Base-by-base conservation (phyloP, 2,329 filamentous ascomycete genomes). In the Fonsecaea pugnacius region DNA sequence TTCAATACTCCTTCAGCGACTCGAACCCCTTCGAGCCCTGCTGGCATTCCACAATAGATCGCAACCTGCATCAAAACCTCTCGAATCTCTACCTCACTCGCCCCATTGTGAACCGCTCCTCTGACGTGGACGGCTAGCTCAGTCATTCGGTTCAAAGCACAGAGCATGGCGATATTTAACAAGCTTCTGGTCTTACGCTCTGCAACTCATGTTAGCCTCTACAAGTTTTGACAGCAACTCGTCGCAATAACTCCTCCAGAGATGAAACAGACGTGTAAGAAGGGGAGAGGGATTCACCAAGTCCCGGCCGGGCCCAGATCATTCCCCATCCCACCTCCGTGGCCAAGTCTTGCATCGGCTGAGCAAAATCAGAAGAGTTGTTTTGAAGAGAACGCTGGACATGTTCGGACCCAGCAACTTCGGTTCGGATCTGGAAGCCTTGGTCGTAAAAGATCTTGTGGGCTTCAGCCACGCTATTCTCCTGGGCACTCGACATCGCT, bases 251-350 rank as follows among this genome's bases (percentile, higher is more conserved):
- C 43, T 27, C 43, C 10, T 27, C 21, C 21, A 48, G 10, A 27
- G 4, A 48, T 48, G 43, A 48, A 48, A 48, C 43, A 48, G 43
- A 24, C 21, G 24, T 14, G 43, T 48, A 48, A 5, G 43, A 48
- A 48, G 21, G 43, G 43, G 43, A 48, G 21, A 48, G n/a, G 21
- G 43, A 48, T 48, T 48, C 43, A 48, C 84, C 82, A 8, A 89
- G 80, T 0, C 87, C 87, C 0, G 85, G 86, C 7, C 87, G 82
- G 3, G 84, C 84, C 87, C 87, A 90, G 30, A 84, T 82, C 64
- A 82, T 82, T 14, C 86, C 87, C 87, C 87, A 89, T 76, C 84
- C 85, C 73, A 80, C 84, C 75, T 89, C 86, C 0, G 86, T 88
- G 1, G 87, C 82, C 40, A 87, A 79, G 68, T 89, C 83, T 74